phyloP scores from a whole-genome alignment of 768 basidiomycete genomes.

The Phylloporus rhodoxanthus region DNA sequence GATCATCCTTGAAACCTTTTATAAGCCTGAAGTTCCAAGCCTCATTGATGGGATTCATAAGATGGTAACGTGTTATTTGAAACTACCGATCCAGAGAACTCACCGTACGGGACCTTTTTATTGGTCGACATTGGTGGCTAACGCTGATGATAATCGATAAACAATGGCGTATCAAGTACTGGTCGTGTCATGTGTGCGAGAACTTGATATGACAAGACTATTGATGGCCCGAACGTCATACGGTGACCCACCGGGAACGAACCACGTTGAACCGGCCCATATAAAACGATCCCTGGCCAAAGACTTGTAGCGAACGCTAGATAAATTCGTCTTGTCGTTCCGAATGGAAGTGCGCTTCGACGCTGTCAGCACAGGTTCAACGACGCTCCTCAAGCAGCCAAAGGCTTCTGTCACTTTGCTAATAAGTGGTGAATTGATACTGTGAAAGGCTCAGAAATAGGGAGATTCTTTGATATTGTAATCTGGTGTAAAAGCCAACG shows the following conservation, averaged over 20 bases:
- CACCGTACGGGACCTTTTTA: slow-evolving; percentile 32
- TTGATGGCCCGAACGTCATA: not conserved
- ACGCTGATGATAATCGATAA: not conserved
- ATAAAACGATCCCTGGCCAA: no score
- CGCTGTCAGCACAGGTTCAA: not conserved
- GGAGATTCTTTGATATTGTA: not conserved
- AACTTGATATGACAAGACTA: not conserved
- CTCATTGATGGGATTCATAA: slow-evolving; percentile 24
- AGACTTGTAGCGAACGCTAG: no score
- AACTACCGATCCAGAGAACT: slow-evolving; percentile 2
- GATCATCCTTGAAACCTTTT: slow-evolving; percentile 46
- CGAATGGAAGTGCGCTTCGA: not conserved
- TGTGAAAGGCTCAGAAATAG: not conserved
- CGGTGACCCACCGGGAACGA: no score
- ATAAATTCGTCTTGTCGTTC: no score
- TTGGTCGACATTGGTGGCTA: slow-evolving; percentile 14
- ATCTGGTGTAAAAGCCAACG: slow-evolving; percentile 18
- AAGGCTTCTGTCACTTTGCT: no score
- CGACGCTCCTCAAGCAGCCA: no score
- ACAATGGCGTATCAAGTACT: not conserved
- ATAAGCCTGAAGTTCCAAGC: slow-evolving; percentile 44
- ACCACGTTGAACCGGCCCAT: no score
- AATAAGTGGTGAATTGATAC: no score
- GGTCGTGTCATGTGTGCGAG: not conserved
- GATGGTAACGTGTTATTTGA: not conserved